phyloP scores from a whole-genome alignment of 495 filamentous ascomycete genomes.

The Daldinia caldariorum region DNA sequence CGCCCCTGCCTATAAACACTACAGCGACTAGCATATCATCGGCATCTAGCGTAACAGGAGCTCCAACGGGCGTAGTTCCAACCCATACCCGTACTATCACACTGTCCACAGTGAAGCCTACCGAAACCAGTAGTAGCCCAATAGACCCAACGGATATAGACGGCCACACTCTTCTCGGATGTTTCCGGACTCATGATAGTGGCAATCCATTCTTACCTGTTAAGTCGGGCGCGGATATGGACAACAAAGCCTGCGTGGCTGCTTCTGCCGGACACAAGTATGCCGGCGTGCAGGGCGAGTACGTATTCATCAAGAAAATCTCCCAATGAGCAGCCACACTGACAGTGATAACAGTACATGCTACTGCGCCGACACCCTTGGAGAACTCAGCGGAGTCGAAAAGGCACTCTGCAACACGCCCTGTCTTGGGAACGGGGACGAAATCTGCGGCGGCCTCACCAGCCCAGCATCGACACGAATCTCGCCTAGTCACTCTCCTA shows the following conservation, averaged over 20 bases:
- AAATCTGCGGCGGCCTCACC: slow-evolving; percentile 34
- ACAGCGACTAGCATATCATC: slow-evolving; percentile 9
- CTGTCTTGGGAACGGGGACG: slow-evolving; percentile 26
- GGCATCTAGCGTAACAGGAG: not conserved
- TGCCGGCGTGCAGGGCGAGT: slow-evolving; percentile 40
- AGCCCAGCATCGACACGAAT: not conserved
- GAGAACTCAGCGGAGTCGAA: slow-evolving; percentile 61
- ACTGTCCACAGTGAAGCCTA: slow-evolving; percentile 26
- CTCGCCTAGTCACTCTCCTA: slow-evolving; percentile 4
- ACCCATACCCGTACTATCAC: slow-evolving; percentile 45
- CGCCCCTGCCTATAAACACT: slow-evolving; percentile 11
- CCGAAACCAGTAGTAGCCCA: slow-evolving; percentile 5
- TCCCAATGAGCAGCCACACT: not conserved
- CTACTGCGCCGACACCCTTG: slow-evolving; percentile 62
- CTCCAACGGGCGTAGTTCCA: slow-evolving; percentile 14
- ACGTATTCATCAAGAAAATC: not conserved
- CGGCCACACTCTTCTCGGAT: slow-evolving; percentile 40
- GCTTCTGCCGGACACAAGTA: slow-evolving; percentile 35
- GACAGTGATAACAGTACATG: slow-evolving; percentile 20
- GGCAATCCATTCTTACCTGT: slow-evolving; percentile 13
- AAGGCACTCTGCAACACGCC: slow-evolving; percentile 26
- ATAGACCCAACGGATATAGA: slow-evolving; percentile 15
- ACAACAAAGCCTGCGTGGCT: slow-evolving; percentile 30
- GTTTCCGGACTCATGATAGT: slow-evolving; percentile 24
- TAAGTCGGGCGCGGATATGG: slow-evolving; percentile 27